A percentile compares a stretch with the other conserved stretches of the same genome.
Conservation (phyloP, 768 basidiomycete species). For the Psilocybe cyanescens region DNA sequence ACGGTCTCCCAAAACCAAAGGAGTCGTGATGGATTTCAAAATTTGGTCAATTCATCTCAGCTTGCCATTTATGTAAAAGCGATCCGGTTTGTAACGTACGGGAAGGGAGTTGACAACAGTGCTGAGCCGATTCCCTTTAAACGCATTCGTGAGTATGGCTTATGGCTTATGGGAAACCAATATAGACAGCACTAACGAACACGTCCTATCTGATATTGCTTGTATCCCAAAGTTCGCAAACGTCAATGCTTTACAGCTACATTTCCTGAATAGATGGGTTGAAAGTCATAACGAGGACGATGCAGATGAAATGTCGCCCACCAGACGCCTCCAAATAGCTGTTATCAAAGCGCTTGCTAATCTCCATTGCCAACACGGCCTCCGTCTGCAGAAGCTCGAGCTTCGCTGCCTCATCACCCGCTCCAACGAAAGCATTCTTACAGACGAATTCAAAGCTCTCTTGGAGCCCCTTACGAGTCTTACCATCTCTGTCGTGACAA, state of each 20-base stretch:
- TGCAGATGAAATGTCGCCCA: not conserved
- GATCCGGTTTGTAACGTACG: not conserved
- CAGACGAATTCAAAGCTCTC: not conserved
- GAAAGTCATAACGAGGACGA: not conserved
- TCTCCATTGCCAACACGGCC: not conserved
- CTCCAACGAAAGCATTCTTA: conserved; percentile 1
- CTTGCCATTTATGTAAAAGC: not conserved
- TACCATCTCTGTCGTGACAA: conserved; percentile 1
- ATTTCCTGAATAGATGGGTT: not conserved
- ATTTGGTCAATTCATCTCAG: not conserved
- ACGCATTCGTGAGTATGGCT: not conserved
- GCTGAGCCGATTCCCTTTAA: not conserved
- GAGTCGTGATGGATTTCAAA: not conserved
- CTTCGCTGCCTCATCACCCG: conserved; percentile 1
- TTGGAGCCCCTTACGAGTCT: not conserved
- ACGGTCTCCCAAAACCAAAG: not conserved
- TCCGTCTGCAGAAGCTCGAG: not conserved
- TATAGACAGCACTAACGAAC: not conserved
- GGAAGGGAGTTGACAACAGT: not conserved
- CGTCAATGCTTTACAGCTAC: not conserved
- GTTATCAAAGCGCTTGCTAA: not conserved
- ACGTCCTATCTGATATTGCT: not conserved
- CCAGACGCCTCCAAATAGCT: not conserved
- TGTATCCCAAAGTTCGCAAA: not conserved
- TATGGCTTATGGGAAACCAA: not conserved